Evolutionary conservation across 2,329 filamentous ascomycete genomes (phyloP).

Genomic region (Fusarium sp.): DNA sequence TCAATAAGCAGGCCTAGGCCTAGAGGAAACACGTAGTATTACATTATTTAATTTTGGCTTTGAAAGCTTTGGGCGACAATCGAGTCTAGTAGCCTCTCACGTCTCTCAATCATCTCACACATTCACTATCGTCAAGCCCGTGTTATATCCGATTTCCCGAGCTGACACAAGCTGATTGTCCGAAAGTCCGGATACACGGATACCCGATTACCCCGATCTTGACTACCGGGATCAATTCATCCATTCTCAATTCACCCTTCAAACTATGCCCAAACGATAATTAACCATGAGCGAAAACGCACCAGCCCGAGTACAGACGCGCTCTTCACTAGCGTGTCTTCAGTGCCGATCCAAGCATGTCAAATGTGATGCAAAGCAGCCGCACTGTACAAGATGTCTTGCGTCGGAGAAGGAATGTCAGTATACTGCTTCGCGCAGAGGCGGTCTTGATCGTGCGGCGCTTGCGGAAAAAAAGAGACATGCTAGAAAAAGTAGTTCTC

Average conservation of each 20-base stretch:
- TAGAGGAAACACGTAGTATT: too few relatives aligned
- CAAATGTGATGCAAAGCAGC: constrained; percentile 63
- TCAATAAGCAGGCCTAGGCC: too few relatives aligned
- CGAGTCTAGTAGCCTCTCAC: too few relatives aligned
- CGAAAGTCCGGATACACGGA: constrained; percentile 10
- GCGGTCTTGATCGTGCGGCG: constrained; percentile 51
- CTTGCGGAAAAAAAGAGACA: constrained; percentile 46
- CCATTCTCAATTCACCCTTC: background rate
- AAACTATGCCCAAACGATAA: background rate
- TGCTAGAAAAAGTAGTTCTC: background rate
- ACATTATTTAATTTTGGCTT: too few relatives aligned
- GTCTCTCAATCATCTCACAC: too few relatives aligned
- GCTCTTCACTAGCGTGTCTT: constrained; percentile 58
- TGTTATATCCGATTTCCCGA: background rate
- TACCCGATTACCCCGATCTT: constrained; percentile 8
- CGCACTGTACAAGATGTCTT: constrained; percentile 59
- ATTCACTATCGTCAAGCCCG: background rate
- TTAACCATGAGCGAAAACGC: constrained; percentile 2
- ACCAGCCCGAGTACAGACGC: constrained; percentile 9
- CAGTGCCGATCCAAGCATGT: constrained; percentile 63
- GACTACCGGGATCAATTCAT: background rate
- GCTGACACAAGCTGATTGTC: background rate
- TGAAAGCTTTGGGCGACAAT: too few relatives aligned
- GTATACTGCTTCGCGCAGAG: constrained; percentile 63
- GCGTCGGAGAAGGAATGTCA: constrained; percentile 58